Base-by-base conservation (phyloP, 352 stramenopile species). In the Hyaloperonospora arabidopsidis region DNA sequence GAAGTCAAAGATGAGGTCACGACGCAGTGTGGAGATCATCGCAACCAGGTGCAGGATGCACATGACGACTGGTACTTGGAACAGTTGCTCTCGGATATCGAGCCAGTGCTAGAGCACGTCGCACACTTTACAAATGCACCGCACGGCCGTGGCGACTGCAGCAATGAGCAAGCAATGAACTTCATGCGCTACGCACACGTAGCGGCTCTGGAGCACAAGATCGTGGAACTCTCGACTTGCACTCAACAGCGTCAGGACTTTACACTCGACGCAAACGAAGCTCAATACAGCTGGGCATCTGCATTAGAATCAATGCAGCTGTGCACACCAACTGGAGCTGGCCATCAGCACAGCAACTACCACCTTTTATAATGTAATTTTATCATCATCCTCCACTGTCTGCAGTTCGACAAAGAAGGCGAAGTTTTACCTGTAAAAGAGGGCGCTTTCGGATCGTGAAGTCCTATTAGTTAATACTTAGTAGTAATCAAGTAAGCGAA, bases 41-140 rank as follows among this genome's bases (percentile, higher is more conserved):
- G 65, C 32, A 38, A 49, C 14, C 44, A 67, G 4, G 57, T 61
- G 29, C 49, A 63, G 46, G 34, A 62, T 51, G 29, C 32, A n/a
- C 63, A 72, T 34, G 59, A 71, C 47, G 68, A 77, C 45, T 46
- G 45, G 23, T 78, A 77, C 43, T 58, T 79, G 19, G 70, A 79
- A 38, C 63, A 79, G 21, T 49, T 79, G 38, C 65, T 82, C 18
- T 59, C 63, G 14, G 71, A 81, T 40, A 78, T 81, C 32, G 71
- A 81, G 38, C 70, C 64, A 2, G 62, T 82, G 57, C 45, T 81
- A 38, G 71, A 81, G 43, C 63, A 76, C 47, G 68, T 81, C 22
- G 71, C 68, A 11, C 68, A 71, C 57, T 81, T 81, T 45, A 68
- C 71, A 40, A 74, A 64, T 41, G 52, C 55, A 14, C 49, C 41